These are phyloP conservation scores for Prunus salicina DNA, from an alignment of 306 rosid species.

Conservation along the genomic window DNA sequence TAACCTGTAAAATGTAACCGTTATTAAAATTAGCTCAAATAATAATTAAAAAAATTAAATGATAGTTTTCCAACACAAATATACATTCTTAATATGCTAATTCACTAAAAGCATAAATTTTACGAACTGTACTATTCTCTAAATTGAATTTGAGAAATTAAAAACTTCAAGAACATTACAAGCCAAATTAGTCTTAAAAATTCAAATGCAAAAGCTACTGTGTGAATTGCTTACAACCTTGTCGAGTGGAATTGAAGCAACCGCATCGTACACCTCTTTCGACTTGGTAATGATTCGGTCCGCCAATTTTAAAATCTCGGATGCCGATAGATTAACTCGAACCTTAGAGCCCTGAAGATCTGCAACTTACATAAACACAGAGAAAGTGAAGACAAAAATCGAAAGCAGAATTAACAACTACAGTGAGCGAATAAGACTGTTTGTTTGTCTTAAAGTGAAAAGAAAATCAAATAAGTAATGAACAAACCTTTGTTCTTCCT, in stretches of 20 bases:
- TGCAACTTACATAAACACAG: conserved; percentile 27
- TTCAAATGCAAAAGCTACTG: background rate
- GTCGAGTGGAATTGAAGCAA: conserved; percentile 76
- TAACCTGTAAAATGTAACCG: conserved; percentile 51
- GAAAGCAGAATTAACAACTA: background rate
- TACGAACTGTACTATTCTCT: background rate
- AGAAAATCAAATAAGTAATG: background rate
- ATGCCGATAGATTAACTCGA: conserved; percentile 57
- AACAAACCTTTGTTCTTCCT: conserved; percentile 59
- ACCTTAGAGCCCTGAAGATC: conserved; percentile 73
- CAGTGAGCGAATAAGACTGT: background rate
- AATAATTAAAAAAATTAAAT: background rate
- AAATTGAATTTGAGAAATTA: background rate
- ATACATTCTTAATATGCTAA: background rate
- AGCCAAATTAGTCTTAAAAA: background rate
- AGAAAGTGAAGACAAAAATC: background rate
- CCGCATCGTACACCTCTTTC: conserved; percentile 65
- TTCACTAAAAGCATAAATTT: background rate
- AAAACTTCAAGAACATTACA: background rate
- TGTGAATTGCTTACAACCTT: conserved; percentile 48
- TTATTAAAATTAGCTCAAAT: conserved; percentile 20
- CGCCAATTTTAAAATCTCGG: conserved; percentile 76
- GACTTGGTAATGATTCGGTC: conserved; percentile 69
- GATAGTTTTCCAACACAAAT: background rate
- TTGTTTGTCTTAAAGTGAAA: background rate